These are phyloP conservation scores for Wickerhamomyces bovis DNA, from an alignment of 805 yeast species.

Conservation along the genomic window DNA sequence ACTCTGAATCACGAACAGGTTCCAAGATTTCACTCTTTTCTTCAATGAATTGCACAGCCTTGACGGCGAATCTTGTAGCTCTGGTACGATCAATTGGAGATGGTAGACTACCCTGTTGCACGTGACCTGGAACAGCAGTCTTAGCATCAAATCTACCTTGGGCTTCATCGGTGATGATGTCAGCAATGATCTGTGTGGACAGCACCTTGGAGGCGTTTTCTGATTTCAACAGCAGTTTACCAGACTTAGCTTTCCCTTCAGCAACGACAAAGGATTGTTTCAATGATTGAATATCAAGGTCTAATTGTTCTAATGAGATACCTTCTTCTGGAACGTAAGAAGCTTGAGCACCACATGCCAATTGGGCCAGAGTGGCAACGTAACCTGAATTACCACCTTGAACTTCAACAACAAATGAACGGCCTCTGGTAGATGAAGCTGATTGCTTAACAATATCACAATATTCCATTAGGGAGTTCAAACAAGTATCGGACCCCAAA, in stretches of 20 bases:
- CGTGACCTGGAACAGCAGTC: slow-evolving; percentile 82
- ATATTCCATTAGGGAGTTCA: slow-evolving; percentile 62
- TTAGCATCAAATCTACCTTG: slow-evolving; percentile 66
- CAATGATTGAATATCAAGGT: slow-evolving; percentile 58
- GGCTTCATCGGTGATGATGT: slow-evolving; percentile 55
- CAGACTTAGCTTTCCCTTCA: slow-evolving; percentile 60
- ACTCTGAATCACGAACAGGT: slow-evolving; percentile 41
- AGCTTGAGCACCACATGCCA: slow-evolving; percentile 68
- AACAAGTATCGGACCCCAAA: slow-evolving; percentile 69
- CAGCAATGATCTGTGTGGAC: slow-evolving; percentile 62
- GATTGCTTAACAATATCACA: slow-evolving; percentile 77
- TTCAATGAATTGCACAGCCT: slow-evolving; percentile 67
- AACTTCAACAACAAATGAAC: slow-evolving; percentile 76
- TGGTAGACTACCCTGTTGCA: slow-evolving; percentile 79
- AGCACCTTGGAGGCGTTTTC: slow-evolving; percentile 69
- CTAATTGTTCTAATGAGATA: slow-evolving; percentile 51
- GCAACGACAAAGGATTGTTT: slow-evolving; percentile 54
- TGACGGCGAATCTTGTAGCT: slow-evolving; percentile 66
- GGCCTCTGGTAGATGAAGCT: slow-evolving; percentile 71
- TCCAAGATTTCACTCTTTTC: slow-evolving; percentile 31
- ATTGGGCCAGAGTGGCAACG: slow-evolving; percentile 62
- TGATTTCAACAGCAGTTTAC: slow-evolving; percentile 63
- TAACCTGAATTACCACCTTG: slow-evolving; percentile 86
- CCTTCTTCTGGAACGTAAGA: slow-evolving; percentile 75
- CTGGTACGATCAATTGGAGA: slow-evolving; percentile 72